Base-by-base conservation (phyloP, 1,139 yeast genomes). In the Kodamaea ohmeri region DNA sequence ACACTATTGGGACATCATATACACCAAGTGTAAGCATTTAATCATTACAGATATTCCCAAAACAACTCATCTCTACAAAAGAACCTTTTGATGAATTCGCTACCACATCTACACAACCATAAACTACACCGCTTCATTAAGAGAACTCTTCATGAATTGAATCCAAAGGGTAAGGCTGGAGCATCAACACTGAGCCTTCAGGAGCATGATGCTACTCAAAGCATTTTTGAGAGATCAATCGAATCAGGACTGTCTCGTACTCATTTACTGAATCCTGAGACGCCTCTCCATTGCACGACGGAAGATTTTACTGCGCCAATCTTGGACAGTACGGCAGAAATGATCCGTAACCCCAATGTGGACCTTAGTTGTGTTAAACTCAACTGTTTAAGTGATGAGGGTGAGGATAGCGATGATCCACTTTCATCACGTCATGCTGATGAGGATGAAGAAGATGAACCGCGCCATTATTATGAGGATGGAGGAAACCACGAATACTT, bases 271-370 rank as follows among this genome's bases (percentile, higher is more conserved):
- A 45, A 44, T 26, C 48, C 52, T 26, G 52, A 43, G 37, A 45
- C 51, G 13, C 64, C 65, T 4, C 39, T 47, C 21, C 65, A 61
- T 39, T 60, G 53, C 43, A 55, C 50, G 29, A 51, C 55, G 13
- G 67, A 61, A 36, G 62, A 63, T 41, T 62, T 49, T 36, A 51
- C 60, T 13, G 56, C 56, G 26, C 68, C 68, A 5, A 58, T 60
- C 6, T 48, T 63, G 36, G 67, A 63, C 41, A 51, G 62, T 15
- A 59, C 67, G 15, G 51, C 67, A 1, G 66, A 61, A 40, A 55
- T 61, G 29, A 41, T 61, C 18, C 47, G 53, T 22, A 53, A 62
- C 37, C 67, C 67, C 11, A 44, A 50, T n/a, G 48, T 57, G 7
- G 57, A 59, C 36, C 45, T 51, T 32, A 49, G 55, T 14, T 50